A percentile compares a stretch with the other conserved stretches of the same genome.
Conservation (phyloP, 345 rosid species). For the Boechera divaricarpa region DNA sequence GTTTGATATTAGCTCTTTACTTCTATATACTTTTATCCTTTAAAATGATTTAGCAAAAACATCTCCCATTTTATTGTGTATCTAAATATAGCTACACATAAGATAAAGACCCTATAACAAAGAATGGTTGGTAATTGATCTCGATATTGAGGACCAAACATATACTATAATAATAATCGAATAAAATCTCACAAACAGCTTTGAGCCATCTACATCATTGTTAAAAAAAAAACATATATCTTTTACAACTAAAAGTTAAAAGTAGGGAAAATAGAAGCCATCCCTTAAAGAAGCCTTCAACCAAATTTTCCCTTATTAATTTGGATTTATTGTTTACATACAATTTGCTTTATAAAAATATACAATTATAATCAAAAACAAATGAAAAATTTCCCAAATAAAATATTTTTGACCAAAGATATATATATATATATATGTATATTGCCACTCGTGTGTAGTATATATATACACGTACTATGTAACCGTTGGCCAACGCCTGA, state of each 20-base stretch:
- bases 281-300: conserved; percentile 31
- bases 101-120: conserved; percentile 39
- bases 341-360: neutral
- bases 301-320: conserved; percentile 6
- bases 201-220: conserved; percentile 33
- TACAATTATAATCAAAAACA: neutral
- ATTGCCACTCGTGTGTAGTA: conserved; percentile 27
- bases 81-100: conserved; percentile 24
- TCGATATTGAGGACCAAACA: conserved; percentile 33
- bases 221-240: conserved; percentile 22
- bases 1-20: neutral
- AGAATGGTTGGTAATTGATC: conserved; percentile 39
- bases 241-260: conserved; percentile 22
- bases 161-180: conserved; percentile 14
- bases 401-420: conserved; percentile 2
- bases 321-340: conserved; percentile 8
- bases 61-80: conserved; percentile 1
- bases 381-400: neutral
- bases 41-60: neutral
- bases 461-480: conserved; percentile 39
- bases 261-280: conserved; percentile 25
- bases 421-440: neutral
- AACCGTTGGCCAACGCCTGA: conserved; percentile 72
- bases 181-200: conserved; percentile 35
- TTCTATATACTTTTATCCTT: neutral